phyloP scores from a whole-genome alignment of 805 yeast species.

The Teunomyces pallodes region DNA sequence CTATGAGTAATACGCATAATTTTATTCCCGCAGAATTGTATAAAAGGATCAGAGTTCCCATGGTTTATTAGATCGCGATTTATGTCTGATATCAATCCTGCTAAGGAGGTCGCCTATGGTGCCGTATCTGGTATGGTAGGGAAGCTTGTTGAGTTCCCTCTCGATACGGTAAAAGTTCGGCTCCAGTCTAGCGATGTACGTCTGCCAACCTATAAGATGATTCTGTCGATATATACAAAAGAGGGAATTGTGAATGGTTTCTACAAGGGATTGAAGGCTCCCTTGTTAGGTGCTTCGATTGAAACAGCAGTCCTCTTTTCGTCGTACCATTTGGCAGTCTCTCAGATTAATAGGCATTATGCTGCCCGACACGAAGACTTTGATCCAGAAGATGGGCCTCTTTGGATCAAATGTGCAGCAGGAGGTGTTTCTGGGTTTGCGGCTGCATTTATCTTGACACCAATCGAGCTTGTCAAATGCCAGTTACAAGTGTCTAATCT shows the following conservation, averaged over 20 bases:
- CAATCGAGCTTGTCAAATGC: conserved; percentile 89
- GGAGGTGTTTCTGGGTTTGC: conserved; percentile 84
- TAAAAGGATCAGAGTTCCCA: background rate
- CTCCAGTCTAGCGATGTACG: conserved; percentile 57
- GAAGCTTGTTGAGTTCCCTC: conserved; percentile 84
- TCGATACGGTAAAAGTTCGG: conserved; percentile 89
- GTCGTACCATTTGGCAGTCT: conserved; percentile 45
- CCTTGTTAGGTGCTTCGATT: conserved; percentile 84
- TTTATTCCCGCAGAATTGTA: background rate
- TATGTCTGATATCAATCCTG: conserved; percentile 12
- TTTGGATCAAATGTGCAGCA: conserved; percentile 51
- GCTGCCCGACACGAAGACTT: background rate
- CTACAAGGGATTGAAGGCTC: conserved; percentile 77
- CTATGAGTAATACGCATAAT: background rate
- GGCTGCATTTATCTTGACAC: conserved; percentile 83
- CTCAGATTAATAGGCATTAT: conserved; percentile 32
- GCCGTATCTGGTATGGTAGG: conserved; percentile 78
- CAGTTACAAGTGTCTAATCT: conserved; percentile 67
- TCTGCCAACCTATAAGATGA: conserved; percentile 60
- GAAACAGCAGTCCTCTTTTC: conserved; percentile 82
- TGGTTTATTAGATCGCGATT: background rate
- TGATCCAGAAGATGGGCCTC: conserved; percentile 24
- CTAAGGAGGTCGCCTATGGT: conserved; percentile 46
- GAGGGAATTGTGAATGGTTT: conserved; percentile 77
- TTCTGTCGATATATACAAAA: conserved; percentile 52